Evolutionary conservation across 176 grass and related monocot genomes (phyloP).

Genomic region (Aegilops longissima): DNA sequence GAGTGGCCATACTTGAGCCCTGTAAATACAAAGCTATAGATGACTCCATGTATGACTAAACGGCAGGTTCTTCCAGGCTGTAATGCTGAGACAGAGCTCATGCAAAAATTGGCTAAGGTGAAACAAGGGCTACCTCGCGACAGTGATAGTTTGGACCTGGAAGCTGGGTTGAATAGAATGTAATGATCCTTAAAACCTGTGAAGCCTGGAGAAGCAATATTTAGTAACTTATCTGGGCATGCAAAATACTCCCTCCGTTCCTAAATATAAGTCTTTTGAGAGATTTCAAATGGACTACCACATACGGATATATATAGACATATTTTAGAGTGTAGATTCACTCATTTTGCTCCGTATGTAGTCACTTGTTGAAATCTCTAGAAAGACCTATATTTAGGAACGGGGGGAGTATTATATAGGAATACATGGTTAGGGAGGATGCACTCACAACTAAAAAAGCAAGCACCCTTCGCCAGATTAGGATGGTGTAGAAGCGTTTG

Average conservation of each 20-base stretch:
- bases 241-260: neutral
- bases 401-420: neutral
- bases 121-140: constrained; percentile 67
- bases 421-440: neutral
- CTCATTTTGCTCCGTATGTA: no score
- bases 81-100: neutral
- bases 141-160: constrained; percentile 99
- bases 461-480: constrained; percentile 91
- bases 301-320: no score
- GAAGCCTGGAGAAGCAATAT: constrained; percentile 60
- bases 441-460: constrained; percentile 93
- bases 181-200: constrained; percentile 91
- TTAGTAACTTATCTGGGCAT: constrained; percentile 7
- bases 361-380: no score
- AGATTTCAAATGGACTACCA: no score
- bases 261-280: no score
- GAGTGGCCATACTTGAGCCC: constrained; percentile 79
- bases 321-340: no score
- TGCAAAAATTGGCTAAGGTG: neutral
- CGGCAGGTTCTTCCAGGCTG: neutral
- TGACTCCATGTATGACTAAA: constrained; percentile 15
- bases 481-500: constrained; percentile 90
- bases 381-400: no score
- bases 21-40: constrained; percentile 38
- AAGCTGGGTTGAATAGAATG: constrained; percentile 97